These are phyloP conservation scores for Cryomyces antarcticus DNA, from an alignment of 495 filamentous ascomycete genomes.

Conservation along the genomic window DNA sequence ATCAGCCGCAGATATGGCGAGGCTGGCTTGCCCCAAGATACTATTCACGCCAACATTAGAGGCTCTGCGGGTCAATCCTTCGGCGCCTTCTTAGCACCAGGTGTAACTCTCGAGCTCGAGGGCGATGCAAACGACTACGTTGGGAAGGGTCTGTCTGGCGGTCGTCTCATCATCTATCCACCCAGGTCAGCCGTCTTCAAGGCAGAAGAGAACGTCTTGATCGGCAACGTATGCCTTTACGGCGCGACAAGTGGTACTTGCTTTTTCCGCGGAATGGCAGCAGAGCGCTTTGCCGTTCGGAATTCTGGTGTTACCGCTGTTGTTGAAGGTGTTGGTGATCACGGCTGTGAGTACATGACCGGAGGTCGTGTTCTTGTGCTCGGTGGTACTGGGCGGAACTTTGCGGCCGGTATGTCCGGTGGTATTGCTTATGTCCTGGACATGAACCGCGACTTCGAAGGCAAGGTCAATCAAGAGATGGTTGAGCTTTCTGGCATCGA, in stretches of 20 bases:
- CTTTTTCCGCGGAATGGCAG: constrained; percentile 96
- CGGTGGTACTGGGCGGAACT: constrained; percentile 93
- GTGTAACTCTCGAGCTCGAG: constrained; percentile 91
- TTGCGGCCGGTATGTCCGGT: constrained; percentile 97
- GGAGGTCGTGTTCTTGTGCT: constrained; percentile 83
- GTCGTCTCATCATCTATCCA: constrained; percentile 89
- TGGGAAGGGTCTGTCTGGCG: constrained; percentile 91
- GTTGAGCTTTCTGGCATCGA: constrained; percentile 79
- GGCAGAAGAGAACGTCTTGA: constrained; percentile 91
- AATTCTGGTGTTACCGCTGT: constrained; percentile 95
- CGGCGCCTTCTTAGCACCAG: constrained; percentile 84
- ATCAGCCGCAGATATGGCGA: constrained; percentile 88
- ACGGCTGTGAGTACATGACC: constrained; percentile 99
- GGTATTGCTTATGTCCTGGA: constrained; percentile 97
- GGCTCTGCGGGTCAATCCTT: constrained; percentile 98
- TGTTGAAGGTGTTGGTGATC: constrained; percentile 93
- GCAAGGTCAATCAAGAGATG: constrained; percentile 97
- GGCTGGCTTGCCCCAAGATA: constrained; percentile 77
- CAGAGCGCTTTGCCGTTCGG: constrained; percentile 93
- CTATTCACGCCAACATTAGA: constrained; percentile 92
- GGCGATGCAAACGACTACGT: constrained; percentile 98
- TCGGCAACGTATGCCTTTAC: constrained; percentile 95
- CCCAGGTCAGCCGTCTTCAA: constrained; percentile 87
- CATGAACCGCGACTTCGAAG: constrained; percentile 74
- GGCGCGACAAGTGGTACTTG: constrained; percentile 83